phyloP scores from a whole-genome alignment of 1,139 yeast species.

The Petasospora rhodanensis region DNA sequence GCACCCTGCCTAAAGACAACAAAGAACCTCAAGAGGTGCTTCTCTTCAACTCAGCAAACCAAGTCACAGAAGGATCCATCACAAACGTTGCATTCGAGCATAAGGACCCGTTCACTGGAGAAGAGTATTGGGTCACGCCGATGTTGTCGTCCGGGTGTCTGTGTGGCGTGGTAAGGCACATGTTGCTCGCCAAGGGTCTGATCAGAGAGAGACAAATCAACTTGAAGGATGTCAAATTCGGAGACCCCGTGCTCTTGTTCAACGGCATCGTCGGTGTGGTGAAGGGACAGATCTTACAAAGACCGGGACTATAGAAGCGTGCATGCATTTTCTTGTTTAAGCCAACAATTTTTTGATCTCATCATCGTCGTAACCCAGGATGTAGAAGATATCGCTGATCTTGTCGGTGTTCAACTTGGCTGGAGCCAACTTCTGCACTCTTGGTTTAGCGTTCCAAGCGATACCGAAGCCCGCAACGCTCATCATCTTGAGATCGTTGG shows the following conservation, averaged over 20 bases:
- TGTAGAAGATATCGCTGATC: slow-evolving; percentile 70
- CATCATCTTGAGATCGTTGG: slow-evolving; percentile 95
- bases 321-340: no score
- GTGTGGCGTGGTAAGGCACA: slow-evolving; percentile 77
- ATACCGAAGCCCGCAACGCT: slow-evolving; percentile 86
- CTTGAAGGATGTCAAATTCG: slow-evolving; percentile 44
- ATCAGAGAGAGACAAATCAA: slow-evolving; percentile 52
- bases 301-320: no score
- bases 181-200: slow-evolving; percentile 49
- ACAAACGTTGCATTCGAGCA: slow-evolving; percentile 83
- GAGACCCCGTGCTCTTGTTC: slow-evolving; percentile 66
- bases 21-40: slow-evolving; percentile 63
- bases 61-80: slow-evolving; percentile 79
- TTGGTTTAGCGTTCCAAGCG: slow-evolving; percentile 97
- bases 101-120: slow-evolving; percentile 26
- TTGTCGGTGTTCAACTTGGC: slow-evolving; percentile 68
- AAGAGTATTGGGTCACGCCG: slow-evolving; percentile 75
- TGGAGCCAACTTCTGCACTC: slow-evolving; percentile 80
- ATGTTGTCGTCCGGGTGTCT: slow-evolving; percentile 71
- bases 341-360: slow-evolving; percentile 39
- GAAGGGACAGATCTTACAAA: slow-evolving; percentile 46
- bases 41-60: slow-evolving; percentile 54
- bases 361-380: slow-evolving; percentile 67
- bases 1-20: slow-evolving; percentile 28
- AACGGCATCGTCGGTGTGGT: slow-evolving; percentile 85